Evolutionary conservation across 352 stramenopile species (phyloP).

Genomic region (Pythium biforme): DNA sequence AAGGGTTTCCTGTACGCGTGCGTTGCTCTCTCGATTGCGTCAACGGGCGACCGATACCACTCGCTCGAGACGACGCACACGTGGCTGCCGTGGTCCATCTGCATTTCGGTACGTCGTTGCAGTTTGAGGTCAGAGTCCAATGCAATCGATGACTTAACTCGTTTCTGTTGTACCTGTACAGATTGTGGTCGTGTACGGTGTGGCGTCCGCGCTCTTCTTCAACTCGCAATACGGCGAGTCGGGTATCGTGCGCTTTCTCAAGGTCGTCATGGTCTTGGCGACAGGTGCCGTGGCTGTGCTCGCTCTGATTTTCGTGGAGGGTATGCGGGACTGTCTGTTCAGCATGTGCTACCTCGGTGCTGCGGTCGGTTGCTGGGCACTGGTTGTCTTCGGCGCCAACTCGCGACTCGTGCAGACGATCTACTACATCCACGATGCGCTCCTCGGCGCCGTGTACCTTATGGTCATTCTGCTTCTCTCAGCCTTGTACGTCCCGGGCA

Average conservation of each 20-base stretch:
- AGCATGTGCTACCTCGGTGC: conserved; percentile 88
- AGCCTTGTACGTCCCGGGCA: conserved; percentile 71
- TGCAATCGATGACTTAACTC: background rate
- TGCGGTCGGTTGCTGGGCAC: conserved; percentile 53
- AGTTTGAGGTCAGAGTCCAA: background rate
- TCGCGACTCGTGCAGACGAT: conserved; percentile 80
- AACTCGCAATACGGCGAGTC: conserved; percentile 35
- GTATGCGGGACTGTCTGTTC: conserved; percentile 82
- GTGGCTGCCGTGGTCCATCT: conserved; percentile 36
- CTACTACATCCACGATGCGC: conserved; percentile 90
- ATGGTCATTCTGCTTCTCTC: conserved; percentile 84
- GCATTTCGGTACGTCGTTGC: conserved; percentile 18
- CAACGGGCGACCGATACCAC: conserved; percentile 43
- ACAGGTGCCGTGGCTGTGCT: conserved; percentile 19
- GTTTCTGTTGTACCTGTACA: background rate
- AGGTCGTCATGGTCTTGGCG: conserved; percentile 50
- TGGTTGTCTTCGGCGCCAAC: conserved; percentile 75
- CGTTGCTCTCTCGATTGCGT: conserved; percentile 74
- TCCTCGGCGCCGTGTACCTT: conserved; percentile 88
- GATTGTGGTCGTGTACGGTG: conserved; percentile 22
- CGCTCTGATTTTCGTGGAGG: conserved; percentile 41
- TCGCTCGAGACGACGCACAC: conserved; percentile 30
- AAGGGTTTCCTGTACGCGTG: conserved; percentile 83
- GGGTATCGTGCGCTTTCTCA: conserved; percentile 38
- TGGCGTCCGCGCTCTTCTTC: conserved; percentile 38